Evolutionary conservation across 2,329 filamentous ascomycete genomes (phyloP).

Genomic region (Rutstroemia sp.): DNA sequence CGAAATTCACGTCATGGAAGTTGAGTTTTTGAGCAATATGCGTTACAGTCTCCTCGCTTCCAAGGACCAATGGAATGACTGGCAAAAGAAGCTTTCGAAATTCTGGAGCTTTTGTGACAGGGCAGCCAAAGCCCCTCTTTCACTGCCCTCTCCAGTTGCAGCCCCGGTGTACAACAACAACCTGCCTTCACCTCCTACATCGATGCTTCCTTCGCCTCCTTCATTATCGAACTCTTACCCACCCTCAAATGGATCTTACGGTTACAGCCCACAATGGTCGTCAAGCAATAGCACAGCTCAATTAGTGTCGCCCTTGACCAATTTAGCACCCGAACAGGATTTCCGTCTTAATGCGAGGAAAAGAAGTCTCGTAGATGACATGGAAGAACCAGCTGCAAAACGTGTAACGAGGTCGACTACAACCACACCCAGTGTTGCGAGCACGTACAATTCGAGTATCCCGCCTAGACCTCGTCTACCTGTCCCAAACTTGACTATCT

Average conservation of each 20-base stretch:
- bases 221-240: conserved; percentile 33
- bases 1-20: conserved; percentile 98
- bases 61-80: conserved; percentile 76
- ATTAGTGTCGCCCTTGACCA: conserved; percentile 19
- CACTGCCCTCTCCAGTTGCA: conserved; percentile 21
- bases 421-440: background rate
- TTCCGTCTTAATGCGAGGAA: conserved; percentile 38
- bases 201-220: conserved; percentile 42
- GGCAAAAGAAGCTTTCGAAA: conserved; percentile 74
- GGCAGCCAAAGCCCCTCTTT: conserved; percentile 22
- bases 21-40: conserved; percentile 99
- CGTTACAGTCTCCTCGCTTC: conserved; percentile 87
- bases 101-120: conserved; percentile 62
- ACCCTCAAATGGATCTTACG: conserved; percentile 20
- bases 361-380: conserved; percentile 48
- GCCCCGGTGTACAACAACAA: conserved; percentile 33
- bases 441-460: conserved; percentile 10
- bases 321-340: conserved; percentile 35
- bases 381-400: conserved; percentile 50
- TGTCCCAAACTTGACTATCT: conserved; percentile 58
- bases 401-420: conserved; percentile 23
- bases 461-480: conserved; percentile 47
- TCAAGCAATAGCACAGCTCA: conserved; percentile 33
- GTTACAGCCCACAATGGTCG: conserved; percentile 29
- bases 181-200: conserved; percentile 43